phyloP scores from a whole-genome alignment of 2,329 filamentous ascomycete genomes.

The Cordyceps pruinosa region DNA sequence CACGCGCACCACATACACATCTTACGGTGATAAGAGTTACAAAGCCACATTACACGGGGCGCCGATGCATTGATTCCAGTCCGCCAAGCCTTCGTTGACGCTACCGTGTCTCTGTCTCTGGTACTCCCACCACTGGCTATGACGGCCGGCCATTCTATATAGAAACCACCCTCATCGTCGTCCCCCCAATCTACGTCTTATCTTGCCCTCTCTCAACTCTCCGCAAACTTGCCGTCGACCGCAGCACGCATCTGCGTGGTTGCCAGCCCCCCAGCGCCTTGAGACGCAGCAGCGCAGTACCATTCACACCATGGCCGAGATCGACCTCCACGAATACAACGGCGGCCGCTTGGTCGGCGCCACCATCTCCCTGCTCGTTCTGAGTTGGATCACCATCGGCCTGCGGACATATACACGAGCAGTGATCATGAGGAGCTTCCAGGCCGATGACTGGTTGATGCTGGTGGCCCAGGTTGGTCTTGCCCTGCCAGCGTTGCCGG shows the following conservation, averaged over 20 bases:
- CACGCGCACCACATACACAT: not conserved
- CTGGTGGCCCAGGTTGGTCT: slow-evolving; percentile 39
- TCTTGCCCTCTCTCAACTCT: not conserved
- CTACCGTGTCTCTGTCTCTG: not conserved
- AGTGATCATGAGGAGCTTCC: slow-evolving; percentile 37
- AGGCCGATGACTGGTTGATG: slow-evolving; percentile 50
- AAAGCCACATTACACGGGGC: not conserved
- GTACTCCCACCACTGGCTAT: slow-evolving; percentile 1
- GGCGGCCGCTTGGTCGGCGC: slow-evolving; percentile 30
- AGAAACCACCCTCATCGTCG: slow-evolving; percentile 3
- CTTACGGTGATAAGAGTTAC: slow-evolving; percentile 1
- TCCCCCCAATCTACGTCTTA: not conserved
- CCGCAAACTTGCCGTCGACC: not conserved
- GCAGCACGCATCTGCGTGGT: not conserved
- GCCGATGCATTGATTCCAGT: slow-evolving; percentile 8
- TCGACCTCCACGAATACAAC: slow-evolving; percentile 33
- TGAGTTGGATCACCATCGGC: slow-evolving; percentile 37
- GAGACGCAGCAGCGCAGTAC: not conserved
- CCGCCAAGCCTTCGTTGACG: slow-evolving; percentile 7
- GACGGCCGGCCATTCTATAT: slow-evolving; percentile 9
- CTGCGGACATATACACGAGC: slow-evolving; percentile 39
- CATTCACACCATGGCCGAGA: slow-evolving; percentile 17
- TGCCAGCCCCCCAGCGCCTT: not conserved
- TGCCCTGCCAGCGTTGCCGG: too few relatives aligned
- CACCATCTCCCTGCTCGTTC: slow-evolving; percentile 29